Evolutionary conservation across 768 basidiomycete genomes (phyloP).

Genomic region (Russula earlei): DNA sequence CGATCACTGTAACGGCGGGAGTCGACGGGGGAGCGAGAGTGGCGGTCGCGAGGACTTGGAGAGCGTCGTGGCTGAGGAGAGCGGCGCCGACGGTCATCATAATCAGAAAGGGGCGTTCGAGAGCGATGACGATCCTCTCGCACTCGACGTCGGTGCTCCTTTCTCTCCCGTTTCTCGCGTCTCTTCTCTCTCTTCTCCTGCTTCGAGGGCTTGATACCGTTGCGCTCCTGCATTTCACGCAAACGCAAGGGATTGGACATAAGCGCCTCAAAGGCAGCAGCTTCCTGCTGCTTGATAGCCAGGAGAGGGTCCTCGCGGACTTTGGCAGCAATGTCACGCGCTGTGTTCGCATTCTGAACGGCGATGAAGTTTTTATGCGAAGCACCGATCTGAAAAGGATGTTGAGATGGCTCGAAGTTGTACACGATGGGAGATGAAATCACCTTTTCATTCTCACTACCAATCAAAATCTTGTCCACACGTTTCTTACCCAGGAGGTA

Average conservation of each 20-base stretch:
- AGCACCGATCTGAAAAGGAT: conserved; percentile 54
- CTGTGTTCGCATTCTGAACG: conserved; percentile 85
- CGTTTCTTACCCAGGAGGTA: conserved; percentile 96
- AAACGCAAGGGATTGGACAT: conserved; percentile 80
- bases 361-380: conserved; percentile 91
- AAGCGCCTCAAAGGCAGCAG: conserved; percentile 80
- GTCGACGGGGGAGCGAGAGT: conserved; percentile 38
- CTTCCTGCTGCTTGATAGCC: conserved; percentile 98
- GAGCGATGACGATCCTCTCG: conserved; percentile 22
- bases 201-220: conserved; percentile 75
- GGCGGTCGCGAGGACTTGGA: conserved; percentile 37
- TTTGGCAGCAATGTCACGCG: conserved; percentile 83
- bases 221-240: conserved; percentile 69
- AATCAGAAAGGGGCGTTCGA: conserved; percentile 24
- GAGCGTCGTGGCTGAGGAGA: conserved; percentile 31
- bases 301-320: conserved; percentile 94
- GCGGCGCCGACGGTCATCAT: conserved; percentile 25
- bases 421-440: conserved; percentile 15
- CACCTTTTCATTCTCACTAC: conserved; percentile 86
- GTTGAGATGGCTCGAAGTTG: conserved; percentile 15
- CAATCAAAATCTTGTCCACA: conserved; percentile 91
- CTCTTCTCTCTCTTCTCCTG: conserved; percentile 59
- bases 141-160: conserved; percentile 20
- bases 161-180: conserved; percentile 41
- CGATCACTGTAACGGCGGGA: conserved; percentile 27